Conservation (phyloP, 2,329 filamentous ascomycete species). For the Ceratocystis huliohia region DNA sequence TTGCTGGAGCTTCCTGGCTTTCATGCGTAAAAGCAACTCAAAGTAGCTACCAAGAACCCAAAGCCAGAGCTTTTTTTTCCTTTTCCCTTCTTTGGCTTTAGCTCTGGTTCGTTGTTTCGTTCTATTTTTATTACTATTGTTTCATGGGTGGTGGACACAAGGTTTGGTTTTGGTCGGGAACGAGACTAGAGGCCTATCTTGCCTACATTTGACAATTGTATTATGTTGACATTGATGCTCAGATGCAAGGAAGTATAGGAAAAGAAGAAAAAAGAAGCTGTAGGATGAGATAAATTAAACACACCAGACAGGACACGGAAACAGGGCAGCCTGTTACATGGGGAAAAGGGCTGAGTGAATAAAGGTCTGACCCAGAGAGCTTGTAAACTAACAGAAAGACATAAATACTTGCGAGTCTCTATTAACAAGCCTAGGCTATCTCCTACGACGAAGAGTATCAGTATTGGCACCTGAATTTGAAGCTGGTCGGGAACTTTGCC, state of each 20-base stretch:
- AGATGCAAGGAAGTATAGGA: neutral
- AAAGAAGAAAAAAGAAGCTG: neutral
- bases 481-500: no score
- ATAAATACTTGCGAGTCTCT: neutral
- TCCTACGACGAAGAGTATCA: no score
- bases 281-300: neutral
- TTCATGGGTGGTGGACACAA: no score
- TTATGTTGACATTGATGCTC: neutral
- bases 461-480: no score
- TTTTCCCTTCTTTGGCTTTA: neutral
- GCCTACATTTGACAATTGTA: neutral
- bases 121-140: neutral
- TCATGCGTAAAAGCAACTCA: no score
- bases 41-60: neutral
- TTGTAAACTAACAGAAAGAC: neutral
- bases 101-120: neutral
- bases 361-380: neutral
- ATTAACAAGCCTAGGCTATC: no score
- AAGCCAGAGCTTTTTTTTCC: neutral
- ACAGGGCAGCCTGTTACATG: no score
- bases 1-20: neutral
- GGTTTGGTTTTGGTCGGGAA: no score
- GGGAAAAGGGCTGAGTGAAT: no score
- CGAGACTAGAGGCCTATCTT: no score
- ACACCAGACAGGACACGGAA: neutral